These are phyloP conservation scores for Coleophoma crateriformis DNA, from an alignment of 2,329 filamentous ascomycete species.

Conservation along the genomic window DNA sequence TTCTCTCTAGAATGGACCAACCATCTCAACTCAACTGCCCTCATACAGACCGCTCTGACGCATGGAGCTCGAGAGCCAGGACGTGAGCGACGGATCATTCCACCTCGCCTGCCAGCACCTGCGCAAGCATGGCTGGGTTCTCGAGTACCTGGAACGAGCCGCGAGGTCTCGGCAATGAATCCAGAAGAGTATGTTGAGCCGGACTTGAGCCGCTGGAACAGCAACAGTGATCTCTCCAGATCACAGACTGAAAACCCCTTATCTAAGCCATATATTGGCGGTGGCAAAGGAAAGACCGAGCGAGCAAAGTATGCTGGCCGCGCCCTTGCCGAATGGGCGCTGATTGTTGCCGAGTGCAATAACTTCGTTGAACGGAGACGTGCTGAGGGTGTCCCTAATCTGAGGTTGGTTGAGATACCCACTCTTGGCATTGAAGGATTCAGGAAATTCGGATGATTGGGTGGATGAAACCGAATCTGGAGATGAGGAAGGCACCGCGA, in stretches of 20 bases:
- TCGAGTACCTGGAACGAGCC: slow-evolving; percentile 18
- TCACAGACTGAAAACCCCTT: slow-evolving; percentile 6
- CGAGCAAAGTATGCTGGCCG: slow-evolving; percentile 61
- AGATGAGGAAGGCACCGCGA: no score
- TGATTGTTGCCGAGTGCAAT: slow-evolving; percentile 73
- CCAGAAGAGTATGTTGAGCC: slow-evolving; percentile 7
- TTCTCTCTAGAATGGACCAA: slow-evolving; percentile 66
- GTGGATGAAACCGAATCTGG: no score
- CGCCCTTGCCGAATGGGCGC: slow-evolving; percentile 72
- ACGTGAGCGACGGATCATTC: slow-evolving; percentile 57
- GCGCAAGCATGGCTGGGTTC: slow-evolving; percentile 59
- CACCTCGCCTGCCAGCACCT: slow-evolving; percentile 63
- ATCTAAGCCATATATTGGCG: slow-evolving; percentile 7
- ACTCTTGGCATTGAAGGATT: slow-evolving; percentile 59
- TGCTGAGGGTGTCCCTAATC: slow-evolving; percentile 63
- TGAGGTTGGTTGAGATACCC: slow-evolving; percentile 66
- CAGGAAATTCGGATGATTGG: slow-evolving; percentile 26
- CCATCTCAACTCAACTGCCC: slow-evolving; percentile 29
- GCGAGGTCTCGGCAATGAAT: slow-evolving; percentile 18
- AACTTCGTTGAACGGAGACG: slow-evolving; percentile 73
- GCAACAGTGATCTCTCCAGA: neutral
- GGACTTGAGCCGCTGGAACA: neutral
- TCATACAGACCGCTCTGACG: neutral
- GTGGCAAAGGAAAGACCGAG: slow-evolving; percentile 10
- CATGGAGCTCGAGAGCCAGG: slow-evolving; percentile 17